Percentiles rank a stretch among this genome's conserved stretches.
Conservation (phyloP, 73 alveolate species). For the Paraurostyla sp. region DNA sequence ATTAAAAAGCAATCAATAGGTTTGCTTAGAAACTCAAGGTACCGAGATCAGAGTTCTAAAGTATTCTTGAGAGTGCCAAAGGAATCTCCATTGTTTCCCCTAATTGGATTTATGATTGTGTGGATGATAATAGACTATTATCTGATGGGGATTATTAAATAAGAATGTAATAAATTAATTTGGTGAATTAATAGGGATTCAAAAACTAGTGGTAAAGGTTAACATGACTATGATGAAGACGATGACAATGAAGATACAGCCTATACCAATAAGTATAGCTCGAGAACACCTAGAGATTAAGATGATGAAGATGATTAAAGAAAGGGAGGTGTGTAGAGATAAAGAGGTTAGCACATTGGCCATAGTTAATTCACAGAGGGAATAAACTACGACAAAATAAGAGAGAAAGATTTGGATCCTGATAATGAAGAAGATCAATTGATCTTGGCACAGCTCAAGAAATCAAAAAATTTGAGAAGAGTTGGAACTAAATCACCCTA, state of each 20-base stretch:
- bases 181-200: not conserved
- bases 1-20: not conserved
- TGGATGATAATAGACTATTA: not conserved
- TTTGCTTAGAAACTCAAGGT: not conserved
- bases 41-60: conserved; percentile 38
- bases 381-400: not conserved
- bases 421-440: not conserved
- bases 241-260: conserved; percentile 45
- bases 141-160: not conserved
- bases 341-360: conserved; percentile 32
- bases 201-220: not conserved
- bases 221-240: not conserved
- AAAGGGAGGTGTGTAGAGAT: not conserved
- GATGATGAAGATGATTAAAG: not conserved
- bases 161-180: not conserved
- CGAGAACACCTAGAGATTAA: not conserved
- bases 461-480: not conserved
- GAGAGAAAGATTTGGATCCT: conserved; percentile 23
- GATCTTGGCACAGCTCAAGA: not conserved
- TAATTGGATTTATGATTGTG: conserved; percentile 38
- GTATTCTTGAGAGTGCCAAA: not conserved
- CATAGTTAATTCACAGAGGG: conserved; percentile 43
- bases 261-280: not conserved
- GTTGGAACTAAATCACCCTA: conserved; percentile 34
- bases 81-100: conserved; percentile 24